phyloP scores from a whole-genome alignment of 2,329 filamentous ascomycete species.

The Fusarium papillatum region DNA sequence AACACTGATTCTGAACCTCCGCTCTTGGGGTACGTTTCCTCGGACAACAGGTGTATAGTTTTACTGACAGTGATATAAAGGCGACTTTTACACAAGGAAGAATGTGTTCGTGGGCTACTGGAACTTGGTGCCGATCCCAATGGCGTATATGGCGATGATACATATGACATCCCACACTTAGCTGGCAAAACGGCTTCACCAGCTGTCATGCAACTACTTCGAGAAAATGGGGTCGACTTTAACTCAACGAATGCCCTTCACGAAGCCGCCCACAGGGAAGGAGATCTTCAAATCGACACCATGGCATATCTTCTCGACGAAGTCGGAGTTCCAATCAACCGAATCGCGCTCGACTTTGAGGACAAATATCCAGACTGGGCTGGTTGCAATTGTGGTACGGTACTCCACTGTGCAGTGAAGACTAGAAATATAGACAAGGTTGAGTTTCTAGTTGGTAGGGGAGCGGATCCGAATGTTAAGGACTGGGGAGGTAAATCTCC shows the following conservation, averaged over 20 bases:
- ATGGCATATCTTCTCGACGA: neutral
- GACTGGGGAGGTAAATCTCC: neutral
- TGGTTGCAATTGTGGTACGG: neutral
- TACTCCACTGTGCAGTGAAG: neutral
- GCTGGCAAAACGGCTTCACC: neutral
- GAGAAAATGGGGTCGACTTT: neutral
- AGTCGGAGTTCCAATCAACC: neutral
- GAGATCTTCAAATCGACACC: neutral
- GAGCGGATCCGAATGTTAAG: neutral
- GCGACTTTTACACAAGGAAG: neutral
- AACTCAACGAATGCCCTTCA: neutral
- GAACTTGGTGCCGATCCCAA: neutral
- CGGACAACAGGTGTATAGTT: rapidly evolving
- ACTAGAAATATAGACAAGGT: neutral
- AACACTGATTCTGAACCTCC: neutral
- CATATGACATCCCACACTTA: neutral
- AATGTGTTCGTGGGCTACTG: neutral
- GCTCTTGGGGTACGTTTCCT: neutral
- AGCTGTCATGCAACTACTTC: neutral
- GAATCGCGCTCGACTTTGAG: no score
- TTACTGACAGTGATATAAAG: neutral
- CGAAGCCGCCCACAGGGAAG: neutral
- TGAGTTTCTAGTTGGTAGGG: neutral
- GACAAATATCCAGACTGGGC: neutral
- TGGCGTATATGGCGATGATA: neutral